A percentile compares a stretch with the other conserved stretches of the same genome.
Conservation (phyloP, 2,329 filamentous ascomycete species). For the Alternaria alternata region DNA sequence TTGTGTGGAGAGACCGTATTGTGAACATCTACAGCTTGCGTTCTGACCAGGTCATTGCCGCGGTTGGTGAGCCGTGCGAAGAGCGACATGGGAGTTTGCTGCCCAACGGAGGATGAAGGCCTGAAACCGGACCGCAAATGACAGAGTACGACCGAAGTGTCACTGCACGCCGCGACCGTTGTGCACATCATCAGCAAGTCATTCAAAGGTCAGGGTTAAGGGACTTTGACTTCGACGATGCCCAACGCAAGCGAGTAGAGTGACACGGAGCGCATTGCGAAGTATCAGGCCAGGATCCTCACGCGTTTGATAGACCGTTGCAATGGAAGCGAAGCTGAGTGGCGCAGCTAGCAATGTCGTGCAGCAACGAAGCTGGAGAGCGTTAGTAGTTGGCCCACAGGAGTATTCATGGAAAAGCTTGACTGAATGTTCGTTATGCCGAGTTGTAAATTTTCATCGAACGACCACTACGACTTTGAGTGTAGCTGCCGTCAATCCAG, state of each 20-base stretch:
- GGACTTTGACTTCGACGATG: constrained; percentile 6
- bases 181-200: neutral
- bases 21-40: neutral
- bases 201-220: neutral
- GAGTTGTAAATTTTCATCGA: neutral
- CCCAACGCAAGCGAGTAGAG: constrained; percentile 12
- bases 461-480: neutral
- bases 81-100: constrained; percentile 5
- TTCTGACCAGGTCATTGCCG: constrained; percentile 2
- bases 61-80: constrained; percentile 11
- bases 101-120: constrained; percentile 7
- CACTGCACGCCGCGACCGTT: neutral
- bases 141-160: neutral
- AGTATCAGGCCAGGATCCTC: neutral
- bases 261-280: neutral
- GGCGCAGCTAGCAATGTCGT: constrained; percentile 7
- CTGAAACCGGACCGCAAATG: constrained; percentile 5
- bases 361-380: constrained; percentile 4
- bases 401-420: constrained; percentile 1
- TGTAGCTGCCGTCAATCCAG: neutral
- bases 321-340: neutral
- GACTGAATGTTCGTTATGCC: neutral
- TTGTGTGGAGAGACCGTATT: neutral
- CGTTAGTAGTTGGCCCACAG: constrained; percentile 2
- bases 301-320: neutral